These are phyloP conservation scores for Fonsecaea pedrosoi DNA, from an alignment of 2,329 filamentous ascomycete species.

Conservation along the genomic window DNA sequence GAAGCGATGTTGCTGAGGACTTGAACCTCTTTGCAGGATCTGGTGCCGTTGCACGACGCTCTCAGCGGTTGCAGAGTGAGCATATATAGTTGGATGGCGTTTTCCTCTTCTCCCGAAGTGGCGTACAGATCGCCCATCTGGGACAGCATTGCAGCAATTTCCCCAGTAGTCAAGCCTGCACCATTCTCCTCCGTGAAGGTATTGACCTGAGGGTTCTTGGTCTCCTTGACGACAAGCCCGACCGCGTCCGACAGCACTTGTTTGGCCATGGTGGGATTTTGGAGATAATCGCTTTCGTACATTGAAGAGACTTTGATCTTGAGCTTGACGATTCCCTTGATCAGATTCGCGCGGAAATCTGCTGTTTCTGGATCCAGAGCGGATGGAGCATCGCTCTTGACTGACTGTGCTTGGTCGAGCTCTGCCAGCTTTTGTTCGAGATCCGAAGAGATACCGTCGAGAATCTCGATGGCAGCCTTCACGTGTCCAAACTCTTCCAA, in stretches of 20 bases:
- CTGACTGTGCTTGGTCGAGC: slow-evolving; percentile 42
- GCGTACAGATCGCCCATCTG: slow-evolving; percentile 41
- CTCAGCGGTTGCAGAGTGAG: slow-evolving; percentile 38
- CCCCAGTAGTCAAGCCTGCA: slow-evolving; percentile 48
- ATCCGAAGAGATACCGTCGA: slow-evolving; percentile 77
- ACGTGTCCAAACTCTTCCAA: slow-evolving; percentile 78
- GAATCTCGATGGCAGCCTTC: slow-evolving; percentile 73
- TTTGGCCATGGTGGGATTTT: slow-evolving; percentile 76
- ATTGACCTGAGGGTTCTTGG: slow-evolving; percentile 69
- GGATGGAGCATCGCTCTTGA: neutral
- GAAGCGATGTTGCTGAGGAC: slow-evolving; percentile 40
- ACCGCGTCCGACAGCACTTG: slow-evolving; percentile 80
- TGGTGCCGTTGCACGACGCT: slow-evolving; percentile 36
- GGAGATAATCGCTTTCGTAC: slow-evolving; percentile 77
- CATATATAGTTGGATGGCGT: slow-evolving; percentile 40
- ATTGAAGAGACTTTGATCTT: slow-evolving; percentile 83
- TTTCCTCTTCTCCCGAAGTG: slow-evolving; percentile 38
- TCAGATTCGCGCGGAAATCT: slow-evolving; percentile 26
- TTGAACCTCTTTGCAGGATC: slow-evolving; percentile 39
- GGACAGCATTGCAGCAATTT: slow-evolving; percentile 45
- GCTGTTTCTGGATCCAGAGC: slow-evolving; percentile 13
- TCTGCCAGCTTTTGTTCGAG: slow-evolving; percentile 61
- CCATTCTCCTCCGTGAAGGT: slow-evolving; percentile 57
- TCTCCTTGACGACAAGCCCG: slow-evolving; percentile 77
- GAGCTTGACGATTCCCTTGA: slow-evolving; percentile 37